Base-by-base conservation (phyloP, 2,329 filamentous ascomycete species). In the Daldinia eschscholtzii region DNA sequence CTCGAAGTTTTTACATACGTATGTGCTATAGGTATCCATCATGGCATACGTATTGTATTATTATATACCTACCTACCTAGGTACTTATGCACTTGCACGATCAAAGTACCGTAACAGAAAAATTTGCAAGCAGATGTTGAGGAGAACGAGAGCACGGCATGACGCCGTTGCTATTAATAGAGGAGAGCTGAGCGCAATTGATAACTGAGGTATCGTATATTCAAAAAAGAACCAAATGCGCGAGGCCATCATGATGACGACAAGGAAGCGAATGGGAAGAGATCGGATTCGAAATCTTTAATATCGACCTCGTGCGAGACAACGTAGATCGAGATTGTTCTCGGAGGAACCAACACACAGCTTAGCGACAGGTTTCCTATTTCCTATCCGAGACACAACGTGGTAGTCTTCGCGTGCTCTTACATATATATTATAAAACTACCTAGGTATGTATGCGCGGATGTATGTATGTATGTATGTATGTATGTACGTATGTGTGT, bases 351-450 rank as follows among this genome's bases (percentile, higher is more conserved):
- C 61, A 63, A 55, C 23, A 2, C 23, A 2, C 52, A 52, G 61
- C 68, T 71, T 65, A 65, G 68, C 65, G 28, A 26, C 44, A 33
- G 62, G 20, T 33, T 41, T 56, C 33, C 41, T 44, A 64, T 67
- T 55, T 59, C 66, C 64, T 63, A 65, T 67, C 66, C 53, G 68
- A 69, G 69, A 71, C 63, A 64, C 33, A 71, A 67, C 66, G 69
- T 71, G 66, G 69, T 67, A 65, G 65, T 65, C 50, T 61, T 71
- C 66, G 69, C 69, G 63, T 71, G 69, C 66, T 62, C 46, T 46
- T 52, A 53, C 62, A 39, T 57, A 64, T 42, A 35, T 9, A 33
- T 33, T 33, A 33, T 35, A 9, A 7, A 35, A 7, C 33, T 35
- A 33, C 33, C 33, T 35, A 35, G 5, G 7, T 6, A 23, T 26